These are phyloP conservation scores for Ailanthus altissimus DNA, from an alignment of 345 rosid genomes.

Conservation along the genomic window DNA sequence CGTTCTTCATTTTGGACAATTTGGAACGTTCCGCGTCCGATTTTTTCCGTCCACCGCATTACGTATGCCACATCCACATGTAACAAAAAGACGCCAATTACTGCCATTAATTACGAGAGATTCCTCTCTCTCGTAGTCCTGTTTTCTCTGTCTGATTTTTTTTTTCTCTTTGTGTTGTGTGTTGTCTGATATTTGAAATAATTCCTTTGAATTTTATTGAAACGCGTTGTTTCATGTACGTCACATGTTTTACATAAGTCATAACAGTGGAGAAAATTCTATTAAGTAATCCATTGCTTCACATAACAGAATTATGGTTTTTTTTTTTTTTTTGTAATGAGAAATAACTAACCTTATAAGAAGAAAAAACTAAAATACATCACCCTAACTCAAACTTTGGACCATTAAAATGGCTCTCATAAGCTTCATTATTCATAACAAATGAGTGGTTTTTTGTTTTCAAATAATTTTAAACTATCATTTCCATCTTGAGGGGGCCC, in stretches of 20 bases:
- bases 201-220: not conserved
- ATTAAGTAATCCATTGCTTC: no score
- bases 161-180: not conserved
- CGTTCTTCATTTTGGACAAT: not conserved
- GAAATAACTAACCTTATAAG: no score
- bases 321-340: no score
- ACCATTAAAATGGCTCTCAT: not conserved
- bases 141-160: not conserved
- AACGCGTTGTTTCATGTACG: not conserved
- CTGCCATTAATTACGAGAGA: not conserved
- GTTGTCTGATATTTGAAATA: not conserved
- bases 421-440: not conserved
- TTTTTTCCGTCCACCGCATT: not conserved
- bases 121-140: not conserved
- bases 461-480: not conserved
- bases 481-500: not conserved
- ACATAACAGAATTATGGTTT: no score
- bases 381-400: no score
- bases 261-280: not conserved
- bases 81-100: not conserved
- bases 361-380: no score
- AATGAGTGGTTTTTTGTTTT: not conserved
- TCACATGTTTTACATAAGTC: no score
- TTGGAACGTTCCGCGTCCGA: constrained; percentile 14
- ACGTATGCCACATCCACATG: not conserved